Percentiles rank a stretch among this genome's conserved stretches.
Evolutionary conservation across 2,329 filamentous ascomycete genomes (phyloP).

Genomic region (Madurella fahalii): DNA sequence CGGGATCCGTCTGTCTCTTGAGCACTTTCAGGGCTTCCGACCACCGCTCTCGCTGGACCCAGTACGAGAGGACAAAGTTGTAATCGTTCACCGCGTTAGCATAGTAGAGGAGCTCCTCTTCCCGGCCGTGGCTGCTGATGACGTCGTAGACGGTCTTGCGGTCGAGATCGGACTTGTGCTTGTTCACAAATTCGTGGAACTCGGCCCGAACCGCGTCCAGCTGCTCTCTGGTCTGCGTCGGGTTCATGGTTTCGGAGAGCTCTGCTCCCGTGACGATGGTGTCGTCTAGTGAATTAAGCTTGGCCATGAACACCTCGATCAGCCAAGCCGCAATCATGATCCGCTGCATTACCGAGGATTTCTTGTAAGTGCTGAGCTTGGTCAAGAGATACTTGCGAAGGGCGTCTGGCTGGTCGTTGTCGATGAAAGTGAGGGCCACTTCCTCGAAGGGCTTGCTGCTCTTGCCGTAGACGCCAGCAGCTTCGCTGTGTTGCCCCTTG

Average conservation of each 20-base stretch:
- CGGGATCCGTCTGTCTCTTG: constrained; percentile 86
- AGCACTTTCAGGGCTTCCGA: constrained; percentile 78
- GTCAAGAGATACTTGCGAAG: constrained; percentile 83
- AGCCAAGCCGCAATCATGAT: constrained; percentile 96
- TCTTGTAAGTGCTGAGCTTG: constrained; percentile 78
- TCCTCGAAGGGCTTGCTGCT: constrained; percentile 98
- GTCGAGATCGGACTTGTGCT: constrained; percentile 83
- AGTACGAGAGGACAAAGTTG: constrained; percentile 92
- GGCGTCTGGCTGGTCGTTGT: constrained; percentile 85
- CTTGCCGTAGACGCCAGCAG: constrained; percentile 84
- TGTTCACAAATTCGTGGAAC: constrained; percentile 82
- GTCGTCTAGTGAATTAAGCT: constrained; percentile 90
- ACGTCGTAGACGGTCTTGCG: constrained; percentile 91
- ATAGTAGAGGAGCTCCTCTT: constrained; percentile 88
- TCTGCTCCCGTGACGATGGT: constrained; percentile 87
- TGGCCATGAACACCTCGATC: constrained; percentile 94
- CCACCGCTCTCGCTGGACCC: constrained; percentile 95
- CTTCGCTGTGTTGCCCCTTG: constrained; percentile 79
- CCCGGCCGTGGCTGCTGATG: constrained; percentile 89
- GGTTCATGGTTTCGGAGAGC: constrained; percentile 65
- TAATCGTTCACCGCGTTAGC: constrained; percentile 86
- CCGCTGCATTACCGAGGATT: constrained; percentile 82
- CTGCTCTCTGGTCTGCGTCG: constrained; percentile 66
- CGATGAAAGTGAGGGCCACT: constrained; percentile 85
- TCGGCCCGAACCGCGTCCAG: constrained; percentile 69